Percentiles rank a stretch among this genome's conserved stretches.
Conservation (phyloP, 768 basidiomycete genomes). For the Lactarius quietus region DNA sequence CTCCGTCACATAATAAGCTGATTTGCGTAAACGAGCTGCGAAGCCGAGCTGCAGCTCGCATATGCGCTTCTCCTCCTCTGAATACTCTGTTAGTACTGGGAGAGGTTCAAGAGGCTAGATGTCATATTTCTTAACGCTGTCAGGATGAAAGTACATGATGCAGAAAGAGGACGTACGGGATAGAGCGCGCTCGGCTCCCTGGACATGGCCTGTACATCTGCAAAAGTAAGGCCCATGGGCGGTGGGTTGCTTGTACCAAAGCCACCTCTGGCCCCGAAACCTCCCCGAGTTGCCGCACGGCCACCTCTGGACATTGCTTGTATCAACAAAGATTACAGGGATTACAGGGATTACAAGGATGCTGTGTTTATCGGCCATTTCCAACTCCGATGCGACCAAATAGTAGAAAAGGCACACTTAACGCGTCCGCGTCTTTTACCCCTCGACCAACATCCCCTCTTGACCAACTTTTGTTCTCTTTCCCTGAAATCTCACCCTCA, state of each 20-base stretch:
- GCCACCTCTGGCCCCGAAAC: constrained; percentile 51
- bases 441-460: neutral
- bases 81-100: constrained; percentile 66
- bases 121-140: constrained; percentile 13
- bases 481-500: neutral
- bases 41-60: constrained; percentile 66
- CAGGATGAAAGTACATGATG: constrained; percentile 2
- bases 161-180: constrained; percentile 52
- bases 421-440: neutral
- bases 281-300: constrained; percentile 45
- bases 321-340: neutral
- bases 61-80: constrained; percentile 60
- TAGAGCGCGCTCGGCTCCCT: constrained; percentile 75
- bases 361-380: constrained; percentile 9
- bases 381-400: constrained; percentile 26
- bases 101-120: constrained; percentile 58
- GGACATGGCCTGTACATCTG: constrained; percentile 73
- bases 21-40: constrained; percentile 58
- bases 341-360: neutral
- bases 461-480: neutral
- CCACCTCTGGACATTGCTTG: constrained; percentile 48
- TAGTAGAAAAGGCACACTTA: constrained; percentile 1
- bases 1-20: constrained; percentile 74
- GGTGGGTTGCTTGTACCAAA: constrained; percentile 42
- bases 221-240: constrained; percentile 78